Evolutionary conservation across 1,139 yeast species (phyloP).

Genomic region (Blastobotrys persicus): DNA sequence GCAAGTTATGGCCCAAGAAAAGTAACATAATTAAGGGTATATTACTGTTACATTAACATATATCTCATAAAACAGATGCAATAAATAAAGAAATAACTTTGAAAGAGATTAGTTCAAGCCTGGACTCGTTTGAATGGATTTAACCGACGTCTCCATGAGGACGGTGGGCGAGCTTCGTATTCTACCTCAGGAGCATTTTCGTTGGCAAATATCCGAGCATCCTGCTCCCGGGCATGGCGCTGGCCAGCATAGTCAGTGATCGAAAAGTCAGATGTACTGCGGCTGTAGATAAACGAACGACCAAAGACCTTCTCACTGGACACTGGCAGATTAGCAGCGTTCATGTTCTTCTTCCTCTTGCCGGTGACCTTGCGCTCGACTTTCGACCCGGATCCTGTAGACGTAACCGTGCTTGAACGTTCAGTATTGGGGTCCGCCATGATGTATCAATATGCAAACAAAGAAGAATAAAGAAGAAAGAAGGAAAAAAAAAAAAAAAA

Average conservation of each 20-base stretch:
- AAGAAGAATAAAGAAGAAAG: no score
- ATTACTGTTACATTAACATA: no score
- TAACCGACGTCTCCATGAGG: background rate
- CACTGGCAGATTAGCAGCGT: background rate
- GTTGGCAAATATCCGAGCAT: background rate
- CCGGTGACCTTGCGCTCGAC: background rate
- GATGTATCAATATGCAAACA: no score
- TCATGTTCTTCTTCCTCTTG: conserved; percentile 8
- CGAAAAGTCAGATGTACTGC: background rate
- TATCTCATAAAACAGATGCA: background rate
- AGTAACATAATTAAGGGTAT: no score
- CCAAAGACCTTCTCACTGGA: background rate
- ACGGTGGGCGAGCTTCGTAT: background rate
- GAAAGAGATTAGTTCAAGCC: background rate
- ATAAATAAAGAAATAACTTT: no score
- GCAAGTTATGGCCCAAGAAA: no score
- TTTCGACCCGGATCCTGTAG: background rate
- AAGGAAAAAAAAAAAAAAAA: no score
- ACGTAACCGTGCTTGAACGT: background rate
- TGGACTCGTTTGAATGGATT: background rate
- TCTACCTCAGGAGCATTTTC: background rate
- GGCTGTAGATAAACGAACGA: background rate
- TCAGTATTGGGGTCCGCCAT: no score
- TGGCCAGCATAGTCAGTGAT: background rate
- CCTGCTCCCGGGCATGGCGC: background rate